Conservation (phyloP, 2,329 filamentous ascomycete genomes). For the Fusarium illudens region DNA sequence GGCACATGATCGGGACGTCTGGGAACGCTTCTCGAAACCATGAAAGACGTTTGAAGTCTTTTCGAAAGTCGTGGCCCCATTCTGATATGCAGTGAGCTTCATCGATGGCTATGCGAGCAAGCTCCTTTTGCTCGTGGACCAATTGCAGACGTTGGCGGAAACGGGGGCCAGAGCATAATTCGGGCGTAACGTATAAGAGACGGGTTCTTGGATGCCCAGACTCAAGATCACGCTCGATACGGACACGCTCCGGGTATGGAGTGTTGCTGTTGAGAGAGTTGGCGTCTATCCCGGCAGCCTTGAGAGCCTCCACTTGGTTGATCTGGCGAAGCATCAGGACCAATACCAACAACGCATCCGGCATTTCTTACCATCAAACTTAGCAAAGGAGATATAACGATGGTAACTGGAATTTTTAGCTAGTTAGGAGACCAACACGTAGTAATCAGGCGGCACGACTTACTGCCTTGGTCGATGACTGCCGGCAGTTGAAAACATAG, state of each 20-base stretch:
- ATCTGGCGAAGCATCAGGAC: constrained; percentile 61
- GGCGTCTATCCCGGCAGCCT: constrained; percentile 77
- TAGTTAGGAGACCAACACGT: constrained; percentile 10
- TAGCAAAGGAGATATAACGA: constrained; percentile 88
- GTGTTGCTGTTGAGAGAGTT: constrained; percentile 90
- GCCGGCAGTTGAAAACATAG: constrained; percentile 93
- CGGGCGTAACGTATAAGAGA: constrained; percentile 92
- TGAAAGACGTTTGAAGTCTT: constrained; percentile 83
- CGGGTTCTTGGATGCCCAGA: constrained; percentile 86
- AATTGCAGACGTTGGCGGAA: constrained; percentile 79
- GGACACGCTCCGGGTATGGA: constrained; percentile 66
- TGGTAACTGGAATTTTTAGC: constrained; percentile 68
- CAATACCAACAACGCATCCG: background rate
- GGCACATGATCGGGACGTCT: constrained; percentile 87
- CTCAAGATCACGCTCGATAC: constrained; percentile 81
- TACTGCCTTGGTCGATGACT: constrained; percentile 85
- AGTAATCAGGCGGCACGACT: constrained; percentile 46
- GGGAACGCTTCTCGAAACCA: constrained; percentile 88
- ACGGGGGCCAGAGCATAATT: constrained; percentile 79
- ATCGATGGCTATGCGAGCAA: constrained; percentile 89
- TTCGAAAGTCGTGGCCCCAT: constrained; percentile 98
- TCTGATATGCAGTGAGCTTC: constrained; percentile 98
- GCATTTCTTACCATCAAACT: constrained; percentile 78
- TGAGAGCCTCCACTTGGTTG: constrained; percentile 88
- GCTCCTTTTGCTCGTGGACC: constrained; percentile 81